These are phyloP conservation scores for Gamsiella multidivaricata DNA, from an alignment of 192 early-diverging fungal genomes.

Conservation along the genomic window DNA sequence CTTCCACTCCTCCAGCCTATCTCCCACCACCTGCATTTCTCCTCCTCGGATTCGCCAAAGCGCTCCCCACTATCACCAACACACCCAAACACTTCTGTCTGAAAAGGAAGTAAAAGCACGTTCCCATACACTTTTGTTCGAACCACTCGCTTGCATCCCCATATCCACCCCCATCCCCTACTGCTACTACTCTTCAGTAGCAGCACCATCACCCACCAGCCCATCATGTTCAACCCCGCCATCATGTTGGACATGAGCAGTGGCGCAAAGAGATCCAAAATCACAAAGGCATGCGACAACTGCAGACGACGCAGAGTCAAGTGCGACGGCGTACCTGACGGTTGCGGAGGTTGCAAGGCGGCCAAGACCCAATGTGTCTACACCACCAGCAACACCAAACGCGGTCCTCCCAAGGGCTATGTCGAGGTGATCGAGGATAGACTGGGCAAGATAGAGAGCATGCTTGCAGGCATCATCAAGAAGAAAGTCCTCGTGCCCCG, in stretches of 20 bases:
- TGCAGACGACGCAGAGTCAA: constrained; percentile 77
- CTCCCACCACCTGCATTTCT: not conserved
- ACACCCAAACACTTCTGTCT: not conserved
- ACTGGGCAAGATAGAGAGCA: constrained; percentile 67
- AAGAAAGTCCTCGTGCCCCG: constrained; percentile 35
- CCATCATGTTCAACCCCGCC: constrained; percentile 48
- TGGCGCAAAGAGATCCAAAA: constrained; percentile 52
- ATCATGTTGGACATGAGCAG: constrained; percentile 50
- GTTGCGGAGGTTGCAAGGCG: constrained; percentile 72
- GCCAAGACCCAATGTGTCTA: constrained; percentile 69
- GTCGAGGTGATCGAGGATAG: constrained; percentile 77
- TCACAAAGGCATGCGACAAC: constrained; percentile 65
- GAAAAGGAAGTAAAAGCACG: too few relatives aligned
- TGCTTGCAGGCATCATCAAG: constrained; percentile 64
- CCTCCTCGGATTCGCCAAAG: not conserved
- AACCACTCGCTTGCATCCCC: too few relatives aligned
- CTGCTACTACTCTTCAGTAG: not conserved
- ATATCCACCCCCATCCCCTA: not conserved
- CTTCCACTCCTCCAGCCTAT: not conserved
- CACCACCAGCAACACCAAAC: constrained; percentile 73
- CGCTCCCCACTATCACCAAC: not conserved
- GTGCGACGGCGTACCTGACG: constrained; percentile 70
- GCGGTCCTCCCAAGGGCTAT: constrained; percentile 79
- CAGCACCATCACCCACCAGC: not conserved
- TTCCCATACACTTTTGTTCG: too few relatives aligned